Evolutionary conservation across 495 filamentous ascomycete genomes (phyloP).

Genomic region (Hamigera avellanea): DNA sequence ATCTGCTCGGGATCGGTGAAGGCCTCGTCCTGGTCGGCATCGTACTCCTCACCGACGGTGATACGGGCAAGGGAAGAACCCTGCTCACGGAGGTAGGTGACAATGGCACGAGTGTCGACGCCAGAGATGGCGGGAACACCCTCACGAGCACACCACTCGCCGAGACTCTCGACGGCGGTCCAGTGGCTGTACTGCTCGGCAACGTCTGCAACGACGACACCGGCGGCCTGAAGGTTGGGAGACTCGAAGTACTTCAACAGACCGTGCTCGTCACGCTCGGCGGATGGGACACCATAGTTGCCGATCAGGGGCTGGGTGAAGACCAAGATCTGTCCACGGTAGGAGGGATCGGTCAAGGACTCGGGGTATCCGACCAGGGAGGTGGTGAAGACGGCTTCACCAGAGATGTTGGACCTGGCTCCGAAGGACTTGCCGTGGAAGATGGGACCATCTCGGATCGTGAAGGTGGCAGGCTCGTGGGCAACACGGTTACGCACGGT

Average conservation of each 20-base stretch:
- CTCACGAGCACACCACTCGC: slow-evolving; percentile 90
- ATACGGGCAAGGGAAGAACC: slow-evolving; percentile 92
- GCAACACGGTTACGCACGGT: slow-evolving; percentile 57
- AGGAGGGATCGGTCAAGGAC: slow-evolving; percentile 96
- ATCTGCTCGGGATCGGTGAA: slow-evolving; percentile 92
- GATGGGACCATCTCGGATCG: slow-evolving; percentile 88
- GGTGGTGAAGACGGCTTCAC: slow-evolving; percentile 92
- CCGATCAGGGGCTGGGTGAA: slow-evolving; percentile 98
- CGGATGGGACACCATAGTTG: slow-evolving; percentile 91
- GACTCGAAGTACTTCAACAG: slow-evolving; percentile 91
- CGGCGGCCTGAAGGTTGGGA: slow-evolving; percentile 89
- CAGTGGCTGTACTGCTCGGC: slow-evolving; percentile 93
- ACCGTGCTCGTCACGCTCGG: slow-evolving; percentile 61
- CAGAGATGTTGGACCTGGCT: slow-evolving; percentile 81
- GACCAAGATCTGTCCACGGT: slow-evolving; percentile 95
- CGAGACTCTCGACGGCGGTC: slow-evolving; percentile 90
- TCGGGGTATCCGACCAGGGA: slow-evolving; percentile 93
- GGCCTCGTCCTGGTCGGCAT: slow-evolving; percentile 95
- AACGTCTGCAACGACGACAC: slow-evolving; percentile 90
- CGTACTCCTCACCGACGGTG: slow-evolving; percentile 94
- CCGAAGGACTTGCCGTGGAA: slow-evolving; percentile 91
- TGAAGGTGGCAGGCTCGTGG: slow-evolving; percentile 81
- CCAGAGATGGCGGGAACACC: slow-evolving; percentile 94
- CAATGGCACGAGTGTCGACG: slow-evolving; percentile 92
- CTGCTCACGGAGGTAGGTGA: slow-evolving; percentile 89